Base-by-base conservation (phyloP, 441 rosid species). In the Corymbia calophylla region DNA sequence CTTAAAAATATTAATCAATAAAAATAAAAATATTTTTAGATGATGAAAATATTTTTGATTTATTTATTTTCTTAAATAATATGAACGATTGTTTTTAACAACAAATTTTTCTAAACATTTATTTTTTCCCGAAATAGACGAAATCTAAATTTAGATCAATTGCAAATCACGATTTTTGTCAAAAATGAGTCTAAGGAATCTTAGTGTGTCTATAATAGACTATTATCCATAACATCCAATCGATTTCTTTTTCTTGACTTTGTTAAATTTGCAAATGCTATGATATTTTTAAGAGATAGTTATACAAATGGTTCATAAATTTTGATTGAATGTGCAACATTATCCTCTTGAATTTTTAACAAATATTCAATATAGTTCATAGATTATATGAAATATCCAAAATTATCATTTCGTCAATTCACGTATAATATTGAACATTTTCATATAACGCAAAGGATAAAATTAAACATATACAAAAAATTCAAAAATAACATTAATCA, bases 391-490 rank as follows among this genome's bases (percentile, higher is more conserved):
- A 62, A 62, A 62, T 15, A 29, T 62, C 2, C n/a, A 62, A 62
- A 12, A 9, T 13, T 12, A 8, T 29, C 14, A n/a, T 29, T 31
- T 16, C 17, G 2, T 13, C 62, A 23, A 56, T 56, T 56, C 13
- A 56, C 9, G 29, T 56, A 62, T 2, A 12, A 29, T 14, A 62
- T 62, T 7, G 2, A 62, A 29, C 32, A 62, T 62, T 62, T 62
- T 13, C 13, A 29, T 13, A 29, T 29, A 13, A 13, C 13, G 0
- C 0, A 13, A 13, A 0, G 4, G 0, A 62, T 0, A 5, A 14
- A 29, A 62, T 62, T 62, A 0, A 29, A 29, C 0, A 62, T 13
- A 1, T 62, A 29, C 1, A 0, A 62, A 62, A 62, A 29, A 2
- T 62, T 62, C 0, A 62, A 4, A 1, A 6, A 1, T 13, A 3